These are phyloP conservation scores for Apiospora marii DNA, from an alignment of 2,329 filamentous ascomycete genomes.

Conservation along the genomic window DNA sequence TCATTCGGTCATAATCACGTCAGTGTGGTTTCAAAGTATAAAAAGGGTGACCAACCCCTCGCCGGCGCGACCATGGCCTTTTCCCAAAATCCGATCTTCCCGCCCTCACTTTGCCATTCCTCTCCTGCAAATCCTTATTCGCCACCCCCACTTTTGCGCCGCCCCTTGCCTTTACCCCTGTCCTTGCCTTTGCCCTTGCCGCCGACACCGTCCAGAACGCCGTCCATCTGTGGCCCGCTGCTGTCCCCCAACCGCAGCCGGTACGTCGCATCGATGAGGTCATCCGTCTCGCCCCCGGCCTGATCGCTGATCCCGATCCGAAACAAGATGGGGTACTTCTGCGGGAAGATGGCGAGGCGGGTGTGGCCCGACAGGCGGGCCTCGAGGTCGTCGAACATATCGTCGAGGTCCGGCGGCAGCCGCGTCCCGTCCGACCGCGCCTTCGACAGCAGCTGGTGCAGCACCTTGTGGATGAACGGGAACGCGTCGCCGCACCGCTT, in stretches of 20 bases:
- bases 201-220: not conserved
- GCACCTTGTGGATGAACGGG: constrained; percentile 1
- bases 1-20: not conserved
- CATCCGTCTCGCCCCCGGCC: not conserved
- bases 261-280: constrained; percentile 15
- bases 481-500: constrained; percentile 22
- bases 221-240: not conserved
- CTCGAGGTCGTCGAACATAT: constrained; percentile 19
- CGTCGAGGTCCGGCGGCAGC: not conserved
- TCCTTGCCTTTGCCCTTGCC: not conserved
- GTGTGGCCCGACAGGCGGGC: not conserved
- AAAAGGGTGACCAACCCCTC: not conserved
- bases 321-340: constrained; percentile 17
- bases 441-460: constrained; percentile 10
- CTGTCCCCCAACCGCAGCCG: constrained; percentile 1
- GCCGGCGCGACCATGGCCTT: not conserved
- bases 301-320: constrained; percentile 11
- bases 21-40: not conserved
- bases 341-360: not conserved
- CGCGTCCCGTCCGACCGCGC: not conserved
- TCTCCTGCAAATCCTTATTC: not conserved
- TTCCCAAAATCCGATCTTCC: not conserved
- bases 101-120: not conserved
- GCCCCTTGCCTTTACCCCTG: not conserved
- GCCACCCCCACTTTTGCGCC: constrained; percentile 7